Base-by-base conservation (phyloP, 768 basidiomycete genomes). In the Sutorius australiensis region DNA sequence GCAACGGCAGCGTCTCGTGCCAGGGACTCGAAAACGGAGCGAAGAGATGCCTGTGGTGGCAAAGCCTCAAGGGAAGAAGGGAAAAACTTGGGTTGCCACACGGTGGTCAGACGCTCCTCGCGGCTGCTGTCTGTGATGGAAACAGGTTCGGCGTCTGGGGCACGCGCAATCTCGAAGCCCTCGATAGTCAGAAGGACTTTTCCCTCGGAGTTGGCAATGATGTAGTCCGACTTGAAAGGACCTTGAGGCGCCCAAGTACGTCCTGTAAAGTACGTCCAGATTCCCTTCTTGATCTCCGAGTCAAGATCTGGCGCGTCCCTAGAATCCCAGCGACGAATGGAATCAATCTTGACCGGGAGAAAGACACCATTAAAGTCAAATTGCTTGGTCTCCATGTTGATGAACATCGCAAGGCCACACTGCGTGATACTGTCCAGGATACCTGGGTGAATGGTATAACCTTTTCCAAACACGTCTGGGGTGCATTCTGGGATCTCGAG, bases 361-460 rank as follows among this genome's bases (percentile, higher is more conserved):
- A 68, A 67, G 12, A 68, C 63, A 17, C 67, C 67, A 4, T 63
- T 67, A 47, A 68, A 68, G 43, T 68, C 67, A 39, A 68, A 68
- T 6, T 54, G 66, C 39, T 68, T 68, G 28, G 62, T 62, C 21
- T 60, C 57, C 61, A 63, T 62, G n/a, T 63, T 63, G 51, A 62
- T 62, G 48, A 62, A 62, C 67, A 68, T 64, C 2, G 64, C 62
- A 14, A 68, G 65, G 50, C 67, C 67, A 28, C 64, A 66, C 46
- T 67, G 67, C 16, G 67, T 67, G 44, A 67, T 66, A 11, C 67
- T 68, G 52, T 71, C 69, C 7, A 71, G 53, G 32, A 71, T 58
- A 49, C 70, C 69, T 3, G 69, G 69, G 51, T 71, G 70, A 46
- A 71, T 65, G 39, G 44, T 54, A 17, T 71, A 71, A 24, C 67